Conservation (phyloP, 169 alveolate genomes). For the Eimeria acervulina region DNA sequence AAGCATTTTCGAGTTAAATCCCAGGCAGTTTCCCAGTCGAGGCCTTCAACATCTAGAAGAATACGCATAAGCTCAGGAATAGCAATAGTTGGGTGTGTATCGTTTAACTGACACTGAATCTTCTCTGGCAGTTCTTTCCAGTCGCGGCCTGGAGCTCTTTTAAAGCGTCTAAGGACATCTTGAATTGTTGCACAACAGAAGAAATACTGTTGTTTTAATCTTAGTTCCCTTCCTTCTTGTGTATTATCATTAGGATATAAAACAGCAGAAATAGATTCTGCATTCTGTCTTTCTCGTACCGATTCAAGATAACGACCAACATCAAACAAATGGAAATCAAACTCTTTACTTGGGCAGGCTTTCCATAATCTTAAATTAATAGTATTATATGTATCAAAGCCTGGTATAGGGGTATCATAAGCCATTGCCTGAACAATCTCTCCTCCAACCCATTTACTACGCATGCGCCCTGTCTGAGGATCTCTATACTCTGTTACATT, state of each 20-base stretch:
- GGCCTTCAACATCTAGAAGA: slow-evolving; percentile 94
- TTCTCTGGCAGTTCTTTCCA: slow-evolving; percentile 96
- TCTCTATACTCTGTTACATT: slow-evolving; percentile 73
- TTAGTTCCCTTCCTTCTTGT: slow-evolving; percentile 95
- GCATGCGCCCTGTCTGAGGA: slow-evolving; percentile 56
- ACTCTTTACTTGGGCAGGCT: slow-evolving; percentile 94
- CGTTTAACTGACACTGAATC: slow-evolving; percentile 94
- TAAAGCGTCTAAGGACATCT: slow-evolving; percentile 88
- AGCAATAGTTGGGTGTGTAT: slow-evolving; percentile 98
- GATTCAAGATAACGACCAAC: slow-evolving; percentile 95
- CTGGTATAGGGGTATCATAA: slow-evolving; percentile 98
- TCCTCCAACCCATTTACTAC: slow-evolving; percentile 95
- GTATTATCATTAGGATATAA: slow-evolving; percentile 97
- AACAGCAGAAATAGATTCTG: slow-evolving; percentile 97
- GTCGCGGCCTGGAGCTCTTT: slow-evolving; percentile 91
- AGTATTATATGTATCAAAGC: slow-evolving; percentile 96
- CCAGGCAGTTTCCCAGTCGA: slow-evolving; percentile 96
- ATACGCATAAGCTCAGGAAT: slow-evolving; percentile 96
- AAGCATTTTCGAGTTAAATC: slow-evolving; percentile 90
- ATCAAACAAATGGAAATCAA: slow-evolving; percentile 95
- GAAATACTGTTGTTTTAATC: slow-evolving; percentile 97
- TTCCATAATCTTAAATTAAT: slow-evolving; percentile 97
- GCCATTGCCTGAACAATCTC: slow-evolving; percentile 97
- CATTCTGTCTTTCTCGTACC: slow-evolving; percentile 94
- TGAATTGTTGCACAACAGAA: slow-evolving; percentile 97